Percentiles rank a stretch among this genome's conserved stretches.
Conservation (phyloP, 1,284 basidiomycete genomes). For the Cerioporus squamosus region DNA sequence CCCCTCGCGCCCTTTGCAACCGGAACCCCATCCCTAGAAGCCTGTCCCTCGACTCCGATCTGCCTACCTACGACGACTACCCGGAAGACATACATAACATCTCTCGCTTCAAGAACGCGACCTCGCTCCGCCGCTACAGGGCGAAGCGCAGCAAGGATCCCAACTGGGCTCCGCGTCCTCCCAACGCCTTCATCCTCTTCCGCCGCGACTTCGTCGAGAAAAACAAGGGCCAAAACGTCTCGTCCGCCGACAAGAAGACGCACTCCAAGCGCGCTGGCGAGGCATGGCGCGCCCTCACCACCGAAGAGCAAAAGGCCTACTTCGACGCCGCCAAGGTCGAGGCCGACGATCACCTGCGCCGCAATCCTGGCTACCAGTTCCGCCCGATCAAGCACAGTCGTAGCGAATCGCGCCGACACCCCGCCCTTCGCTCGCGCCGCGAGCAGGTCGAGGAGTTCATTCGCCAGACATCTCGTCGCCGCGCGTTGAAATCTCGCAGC, state of each 20-base stretch:
- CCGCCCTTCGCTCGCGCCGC: slow-evolving; percentile 24
- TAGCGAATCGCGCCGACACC: slow-evolving; percentile 12
- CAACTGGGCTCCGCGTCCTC: slow-evolving; percentile 79
- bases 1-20: neutral
- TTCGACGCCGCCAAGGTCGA: slow-evolving; percentile 53
- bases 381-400: slow-evolving; percentile 42
- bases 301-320: slow-evolving; percentile 51
- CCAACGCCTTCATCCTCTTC: slow-evolving; percentile 90
- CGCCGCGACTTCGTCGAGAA: slow-evolving; percentile 70
- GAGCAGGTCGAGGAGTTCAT: slow-evolving; percentile 32
- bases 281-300: slow-evolving; percentile 57
- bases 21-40: slow-evolving; percentile 14
- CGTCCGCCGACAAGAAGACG: slow-evolving; percentile 42
- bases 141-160: slow-evolving; percentile 45
- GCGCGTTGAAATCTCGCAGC: neutral
- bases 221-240: slow-evolving; percentile 28
- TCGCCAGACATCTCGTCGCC: slow-evolving; percentile 17
- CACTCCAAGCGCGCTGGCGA: slow-evolving; percentile 67
- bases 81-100: neutral
- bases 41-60: slow-evolving; percentile 19
- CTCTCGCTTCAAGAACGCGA: slow-evolving; percentile 21
- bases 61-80: slow-evolving; percentile 1
- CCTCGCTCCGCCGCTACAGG: slow-evolving; percentile 22
- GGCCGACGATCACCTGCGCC: slow-evolving; percentile 52
- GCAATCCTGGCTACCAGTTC: slow-evolving; percentile 65